phyloP scores from a whole-genome alignment of 1,139 yeast genomes.

The Zhuliangozyma parablackwelliae region DNA sequence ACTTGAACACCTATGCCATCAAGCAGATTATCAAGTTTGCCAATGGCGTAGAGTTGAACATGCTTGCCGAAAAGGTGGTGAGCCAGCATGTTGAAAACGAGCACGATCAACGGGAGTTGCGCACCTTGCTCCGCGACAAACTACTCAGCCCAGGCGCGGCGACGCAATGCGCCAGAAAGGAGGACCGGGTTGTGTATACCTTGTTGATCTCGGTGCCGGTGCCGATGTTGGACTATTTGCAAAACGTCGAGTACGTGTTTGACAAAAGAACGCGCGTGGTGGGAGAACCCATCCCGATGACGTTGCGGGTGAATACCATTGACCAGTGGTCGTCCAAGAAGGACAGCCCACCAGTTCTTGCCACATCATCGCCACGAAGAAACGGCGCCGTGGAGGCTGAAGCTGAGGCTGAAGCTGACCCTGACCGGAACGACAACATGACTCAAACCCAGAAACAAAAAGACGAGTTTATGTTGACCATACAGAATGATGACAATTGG shows the following conservation, averaged over 20 bases:
- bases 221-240: conserved; percentile 49
- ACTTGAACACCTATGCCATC: conserved; percentile 37
- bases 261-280: conserved; percentile 41
- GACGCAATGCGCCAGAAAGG: conserved; percentile 1
- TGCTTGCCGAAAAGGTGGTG: conserved; percentile 12
- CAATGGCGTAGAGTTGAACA: conserved; percentile 15
- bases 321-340: conserved; percentile 37
- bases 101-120: conserved; percentile 13
- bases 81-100: conserved; percentile 12
- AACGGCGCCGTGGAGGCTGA: not conserved
- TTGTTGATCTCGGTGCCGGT: conserved; percentile 48
- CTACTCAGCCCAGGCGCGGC: conserved; percentile 3
- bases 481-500: conserved; percentile 54
- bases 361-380: conserved; percentile 24
- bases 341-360: conserved; percentile 15
- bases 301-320: conserved; percentile 41
- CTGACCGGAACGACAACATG: not conserved
- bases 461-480: conserved; percentile 21
- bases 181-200: conserved; percentile 9
- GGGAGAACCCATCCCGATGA: conserved; percentile 57
- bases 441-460: not conserved
- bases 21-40: conserved; percentile 19
- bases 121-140: conserved; percentile 10
- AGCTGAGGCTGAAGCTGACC: too few relatives aligned
- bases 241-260: conserved; percentile 43